Percentiles rank a stretch among this genome's conserved stretches.
Evolutionary conservation across 2,329 filamentous ascomycete genomes (phyloP).

Genomic region (Fusarium sp.): DNA sequence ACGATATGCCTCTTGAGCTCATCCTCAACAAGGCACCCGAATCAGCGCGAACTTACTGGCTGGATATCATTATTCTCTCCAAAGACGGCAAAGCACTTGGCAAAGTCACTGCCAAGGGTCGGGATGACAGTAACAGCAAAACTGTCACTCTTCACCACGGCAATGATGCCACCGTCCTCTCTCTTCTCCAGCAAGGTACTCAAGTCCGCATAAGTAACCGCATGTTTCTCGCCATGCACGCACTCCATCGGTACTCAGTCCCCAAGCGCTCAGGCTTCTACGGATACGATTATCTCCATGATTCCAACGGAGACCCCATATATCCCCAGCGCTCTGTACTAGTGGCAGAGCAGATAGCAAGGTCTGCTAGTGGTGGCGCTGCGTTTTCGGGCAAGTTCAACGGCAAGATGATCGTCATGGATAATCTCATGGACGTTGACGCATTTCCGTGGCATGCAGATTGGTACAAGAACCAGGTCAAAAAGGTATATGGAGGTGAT

Average conservation of each 20-base stretch:
- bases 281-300: neutral
- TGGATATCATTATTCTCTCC: accelerated
- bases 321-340: accelerated
- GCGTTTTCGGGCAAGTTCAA: neutral
- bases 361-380: accelerated
- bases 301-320: accelerated
- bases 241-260: accelerated
- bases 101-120: accelerated
- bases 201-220: neutral
- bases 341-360: accelerated
- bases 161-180: neutral
- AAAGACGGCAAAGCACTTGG: accelerated
- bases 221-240: neutral
- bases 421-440: neutral
- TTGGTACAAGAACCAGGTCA: neutral
- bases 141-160: accelerated
- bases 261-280: accelerated
- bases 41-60: neutral
- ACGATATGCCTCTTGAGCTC: accelerated
- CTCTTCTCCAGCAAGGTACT: accelerated
- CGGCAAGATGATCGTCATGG: neutral
- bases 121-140: accelerated
- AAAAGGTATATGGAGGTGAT: accelerated
- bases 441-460: neutral
- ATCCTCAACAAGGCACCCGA: accelerated